phyloP scores from a whole-genome alignment of 345 rosid species.

The Durio zibethinus region DNA sequence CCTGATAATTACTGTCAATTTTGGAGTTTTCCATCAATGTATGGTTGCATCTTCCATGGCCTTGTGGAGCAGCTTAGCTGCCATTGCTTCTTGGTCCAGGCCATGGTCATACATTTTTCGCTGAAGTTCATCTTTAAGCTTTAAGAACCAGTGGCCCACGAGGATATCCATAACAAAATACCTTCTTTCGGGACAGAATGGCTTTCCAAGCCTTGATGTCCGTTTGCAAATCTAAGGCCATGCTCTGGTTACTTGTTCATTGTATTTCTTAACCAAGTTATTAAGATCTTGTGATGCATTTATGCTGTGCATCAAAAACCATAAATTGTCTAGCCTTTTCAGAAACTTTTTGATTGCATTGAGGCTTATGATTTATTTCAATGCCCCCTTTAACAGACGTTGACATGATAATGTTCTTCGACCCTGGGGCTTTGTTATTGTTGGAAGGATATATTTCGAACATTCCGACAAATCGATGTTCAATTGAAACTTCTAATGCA shows the following conservation, averaged over 20 bases:
- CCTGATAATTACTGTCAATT: background rate
- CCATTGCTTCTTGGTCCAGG: slow-evolving; percentile 26
- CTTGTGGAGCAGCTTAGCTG: slow-evolving; percentile 21
- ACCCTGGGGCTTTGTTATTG: too few species aligned
- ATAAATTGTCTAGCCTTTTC: background rate
- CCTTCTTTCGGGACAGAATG: slow-evolving; percentile 65
- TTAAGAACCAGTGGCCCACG: slow-evolving; percentile 26
- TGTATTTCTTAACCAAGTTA: background rate
- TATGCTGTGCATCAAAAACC: background rate
- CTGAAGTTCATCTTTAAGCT: background rate
- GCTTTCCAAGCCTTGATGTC: slow-evolving; percentile 40
- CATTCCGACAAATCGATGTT: too few species aligned
- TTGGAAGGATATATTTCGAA: too few species aligned
- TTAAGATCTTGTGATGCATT: background rate
- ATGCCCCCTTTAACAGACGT: too few species aligned
- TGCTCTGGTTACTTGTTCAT: background rate
- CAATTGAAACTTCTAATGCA: too few species aligned
- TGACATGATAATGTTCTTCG: too few species aligned
- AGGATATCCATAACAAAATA: slow-evolving; percentile 26
- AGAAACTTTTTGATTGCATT: too few species aligned
- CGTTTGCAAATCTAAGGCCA: slow-evolving; percentile 57
- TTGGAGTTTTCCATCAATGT: slow-evolving; percentile 24
- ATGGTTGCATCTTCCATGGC: slow-evolving; percentile 34
- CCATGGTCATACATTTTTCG: slow-evolving; percentile 32
- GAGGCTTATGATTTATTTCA: too few species aligned